Evolutionary conservation across 106 monocot genomes (phyloP), one percentile per base, ranked within the genome.

Genomic region (Xerophyta viscosa): DNA sequence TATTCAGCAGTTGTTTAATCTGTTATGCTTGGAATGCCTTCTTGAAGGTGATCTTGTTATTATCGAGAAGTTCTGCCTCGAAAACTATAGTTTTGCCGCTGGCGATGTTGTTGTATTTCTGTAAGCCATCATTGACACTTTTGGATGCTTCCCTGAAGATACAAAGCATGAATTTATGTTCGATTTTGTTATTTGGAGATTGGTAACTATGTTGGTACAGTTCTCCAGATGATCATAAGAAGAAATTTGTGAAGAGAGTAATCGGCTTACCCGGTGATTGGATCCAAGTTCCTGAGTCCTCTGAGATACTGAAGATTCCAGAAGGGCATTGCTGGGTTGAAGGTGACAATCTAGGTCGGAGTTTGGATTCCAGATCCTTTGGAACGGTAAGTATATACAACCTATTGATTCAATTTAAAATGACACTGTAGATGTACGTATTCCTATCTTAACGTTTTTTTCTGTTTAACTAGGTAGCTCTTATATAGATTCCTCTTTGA

Each of bases 321-420:
- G 66, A 81, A 50, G 93, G 93, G 37, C 87, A 84, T 66, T 84
- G 80, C 41, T 93, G 93, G 87, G 87, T 93, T 23, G 93, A 93
- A 58, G 87, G 87, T 27, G 93, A 93, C 66, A 84, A 84, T 73
- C 29, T 68, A 17, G 24, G 27, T 36, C 24, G 15, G 10, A 87
- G 87, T 69, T 69, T 56, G 56, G 83, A 92, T 81, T 83, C 83
- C 24, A 61, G 87, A 60, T 48, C 67, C 52, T 92, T 67, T 80
- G 91, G 81, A 10, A 60, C 85, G 4, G 91, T 91, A 81, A 74
- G 80, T 78, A 53, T 12, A 50, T 26, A 33, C 11, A 33, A 33
- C 11, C 11, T 33, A 33, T 6, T 33, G 33, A 5, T 6, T 11
- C 5, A 5, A 33, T 33, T 33, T 11, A 33, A 6, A 11, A 33